Percentiles rank a stretch among this genome's conserved stretches.
Conservation (phyloP, 2,329 filamentous ascomycete species). For the Emydomyces testavorans region DNA sequence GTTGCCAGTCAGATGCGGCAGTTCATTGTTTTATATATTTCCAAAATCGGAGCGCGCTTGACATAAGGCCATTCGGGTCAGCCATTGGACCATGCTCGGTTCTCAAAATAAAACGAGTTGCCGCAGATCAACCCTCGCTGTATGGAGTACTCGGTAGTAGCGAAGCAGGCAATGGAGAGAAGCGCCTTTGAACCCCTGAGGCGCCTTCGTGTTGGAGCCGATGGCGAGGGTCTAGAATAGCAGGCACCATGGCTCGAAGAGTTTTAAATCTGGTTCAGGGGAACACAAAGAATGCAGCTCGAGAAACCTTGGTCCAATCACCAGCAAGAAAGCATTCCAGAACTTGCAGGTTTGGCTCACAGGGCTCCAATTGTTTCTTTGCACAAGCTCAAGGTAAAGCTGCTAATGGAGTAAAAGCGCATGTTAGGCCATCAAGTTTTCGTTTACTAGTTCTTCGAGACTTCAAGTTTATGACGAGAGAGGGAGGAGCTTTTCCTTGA, state of each 20-base stretch:
- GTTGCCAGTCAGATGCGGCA: background rate
- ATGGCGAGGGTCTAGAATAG: background rate
- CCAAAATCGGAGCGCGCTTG: background rate
- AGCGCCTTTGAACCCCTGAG: slow-evolving; percentile 3
- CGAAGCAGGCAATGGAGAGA: too few species aligned
- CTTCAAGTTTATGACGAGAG: too few species aligned
- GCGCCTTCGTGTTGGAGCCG: background rate
- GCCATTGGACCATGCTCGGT: background rate
- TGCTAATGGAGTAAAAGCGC: too few species aligned
- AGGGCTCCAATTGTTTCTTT: background rate
- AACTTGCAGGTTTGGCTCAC: background rate
- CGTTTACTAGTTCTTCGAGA: too few species aligned
- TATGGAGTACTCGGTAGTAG: too few species aligned
- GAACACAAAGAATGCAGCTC: slow-evolving; percentile 4
- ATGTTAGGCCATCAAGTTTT: too few species aligned
- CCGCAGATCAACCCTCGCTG: slow-evolving; percentile 1
- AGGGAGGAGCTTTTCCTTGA: too few species aligned
- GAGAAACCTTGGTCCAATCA: slow-evolving; percentile 1
- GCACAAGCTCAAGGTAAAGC: background rate
- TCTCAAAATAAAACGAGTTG: background rate
- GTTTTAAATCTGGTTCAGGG: background rate
- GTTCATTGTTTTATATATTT: background rate
- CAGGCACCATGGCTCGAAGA: background rate
- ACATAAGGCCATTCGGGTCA: background rate
- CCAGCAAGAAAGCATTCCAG: background rate